Evolutionary conservation across 1,139 yeast genomes (phyloP), one percentile per base, ranked within the genome.

Genomic region (Blastobotrys malaysiensis): DNA sequence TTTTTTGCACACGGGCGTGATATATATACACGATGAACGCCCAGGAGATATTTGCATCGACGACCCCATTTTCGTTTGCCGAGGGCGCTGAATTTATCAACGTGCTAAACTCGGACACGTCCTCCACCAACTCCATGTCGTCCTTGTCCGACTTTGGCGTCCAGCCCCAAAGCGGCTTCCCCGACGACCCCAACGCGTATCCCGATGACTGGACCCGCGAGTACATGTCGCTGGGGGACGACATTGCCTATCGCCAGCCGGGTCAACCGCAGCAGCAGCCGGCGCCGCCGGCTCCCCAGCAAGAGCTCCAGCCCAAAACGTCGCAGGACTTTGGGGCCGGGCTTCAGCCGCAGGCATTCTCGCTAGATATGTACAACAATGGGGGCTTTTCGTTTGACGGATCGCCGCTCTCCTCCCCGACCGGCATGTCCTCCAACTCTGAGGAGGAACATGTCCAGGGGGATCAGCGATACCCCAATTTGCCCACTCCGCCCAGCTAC

Each of bases 401-500:
- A 5, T 31, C 39, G 3, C 39, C 39, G 16, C 39, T 31, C 16
- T 31, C 39, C 6, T 31, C 39, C 7, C 39, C 39, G 16, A n/a
- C 39, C 16, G 11, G 11, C 39, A 11, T 31, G 39, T 13, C 16
- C 16, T 31, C 39, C 16, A 31, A 31, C 16, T 31, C 39, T 5
- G 39, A 31, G 39, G 39, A 31, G 11, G 31, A 26, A 9, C 31
- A 9, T 9, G 11, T 13, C 11, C 11, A 5, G 16, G n/a, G n/a
- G 16, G 39, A 47, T 4, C 49, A 27, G 19, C 31, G 20, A 21
- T 50, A 45, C 24, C 52, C 52, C 3, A 44, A 52, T 21, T 24
- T 52, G 45, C 54, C 54, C 5, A 52, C 54, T 3, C 54, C 54
- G 9, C 51, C 51, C 9, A 47, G 24, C 22, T 52, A 48, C 26